phyloP scores from a whole-genome alignment of 2,329 filamentous ascomycete genomes.

The Aureobasidium mangrovei region DNA sequence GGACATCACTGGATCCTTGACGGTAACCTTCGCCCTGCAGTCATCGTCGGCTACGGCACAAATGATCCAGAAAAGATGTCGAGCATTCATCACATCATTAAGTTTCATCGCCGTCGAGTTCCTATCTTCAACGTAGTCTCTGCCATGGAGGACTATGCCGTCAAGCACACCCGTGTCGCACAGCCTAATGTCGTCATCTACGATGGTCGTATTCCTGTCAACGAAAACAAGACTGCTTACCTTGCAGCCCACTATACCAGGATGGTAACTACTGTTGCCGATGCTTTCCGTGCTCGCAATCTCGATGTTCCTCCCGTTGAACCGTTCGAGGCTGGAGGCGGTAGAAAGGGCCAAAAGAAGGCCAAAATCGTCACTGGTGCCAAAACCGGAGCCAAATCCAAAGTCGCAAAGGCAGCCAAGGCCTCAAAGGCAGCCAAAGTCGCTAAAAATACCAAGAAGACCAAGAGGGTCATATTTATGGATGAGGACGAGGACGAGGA shows the following conservation, averaged over 20 bases:
- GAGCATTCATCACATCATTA: constrained; percentile 2
- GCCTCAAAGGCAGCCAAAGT: neutral
- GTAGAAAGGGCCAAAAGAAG: neutral
- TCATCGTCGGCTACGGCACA: constrained; percentile 4
- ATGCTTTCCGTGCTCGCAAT: neutral
- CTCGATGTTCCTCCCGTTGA: neutral
- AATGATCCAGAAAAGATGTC: constrained; percentile 6
- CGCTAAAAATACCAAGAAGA: neutral
- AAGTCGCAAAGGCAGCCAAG: no score
- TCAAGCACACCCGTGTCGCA: constrained; percentile 1
- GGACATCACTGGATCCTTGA: constrained; percentile 1
- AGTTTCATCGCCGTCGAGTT: no score
- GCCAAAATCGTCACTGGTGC: neutral
- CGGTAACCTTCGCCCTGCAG: neutral
- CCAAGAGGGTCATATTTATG: neutral
- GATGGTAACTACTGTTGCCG: neutral
- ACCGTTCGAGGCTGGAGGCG: neutral
- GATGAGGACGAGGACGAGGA: constrained; percentile 5
- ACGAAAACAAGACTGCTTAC: neutral
- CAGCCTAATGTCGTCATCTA: neutral
- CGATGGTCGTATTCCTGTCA: neutral
- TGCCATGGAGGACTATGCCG: neutral
- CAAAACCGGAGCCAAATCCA: neutral
- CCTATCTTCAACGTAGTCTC: constrained; percentile 1
- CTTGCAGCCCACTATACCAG: neutral